Evolutionary conservation across 1,139 yeast genomes (phyloP).

Genomic region (Schizosaccharomyces versatilis): DNA sequence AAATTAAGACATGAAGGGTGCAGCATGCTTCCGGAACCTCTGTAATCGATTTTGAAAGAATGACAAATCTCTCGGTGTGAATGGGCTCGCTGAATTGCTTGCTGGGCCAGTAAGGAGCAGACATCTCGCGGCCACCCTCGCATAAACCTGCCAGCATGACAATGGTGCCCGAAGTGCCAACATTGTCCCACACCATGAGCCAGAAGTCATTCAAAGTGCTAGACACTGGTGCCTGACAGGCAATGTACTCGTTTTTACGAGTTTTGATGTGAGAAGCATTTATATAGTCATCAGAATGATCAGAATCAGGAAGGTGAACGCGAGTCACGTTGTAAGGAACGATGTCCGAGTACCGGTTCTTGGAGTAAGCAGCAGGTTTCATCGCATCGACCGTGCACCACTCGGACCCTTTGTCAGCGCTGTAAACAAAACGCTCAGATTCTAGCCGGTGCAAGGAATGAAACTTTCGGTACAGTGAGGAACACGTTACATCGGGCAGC

Average conservation of each 20-base stretch:
- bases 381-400: constrained; percentile 4
- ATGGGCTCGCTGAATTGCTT: not conserved
- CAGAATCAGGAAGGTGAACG: constrained; percentile 21
- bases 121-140: constrained; percentile 40
- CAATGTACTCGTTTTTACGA: constrained; percentile 15
- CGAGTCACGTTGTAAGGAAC: constrained; percentile 39
- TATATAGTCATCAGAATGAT: constrained; percentile 20
- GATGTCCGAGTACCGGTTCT: constrained; percentile 34
- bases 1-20: not conserved
- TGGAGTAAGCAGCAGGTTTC: constrained; percentile 13
- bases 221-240: constrained; percentile 42
- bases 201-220: constrained; percentile 52
- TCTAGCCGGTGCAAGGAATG: constrained; percentile 4
- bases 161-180: constrained; percentile 28
- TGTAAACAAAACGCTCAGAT: constrained; percentile 4
- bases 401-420: constrained; percentile 4
- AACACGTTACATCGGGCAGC: not conserved
- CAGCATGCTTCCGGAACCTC: not conserved
- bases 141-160: constrained; percentile 72
- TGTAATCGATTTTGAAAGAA: not conserved
- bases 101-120: constrained; percentile 55
- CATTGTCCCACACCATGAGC: constrained; percentile 50
- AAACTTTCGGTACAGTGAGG: constrained; percentile 2
- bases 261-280: constrained; percentile 26
- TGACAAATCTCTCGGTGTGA: no score